Conservation (phyloP, 768 basidiomycete species). For the Suillus subluteus region DNA sequence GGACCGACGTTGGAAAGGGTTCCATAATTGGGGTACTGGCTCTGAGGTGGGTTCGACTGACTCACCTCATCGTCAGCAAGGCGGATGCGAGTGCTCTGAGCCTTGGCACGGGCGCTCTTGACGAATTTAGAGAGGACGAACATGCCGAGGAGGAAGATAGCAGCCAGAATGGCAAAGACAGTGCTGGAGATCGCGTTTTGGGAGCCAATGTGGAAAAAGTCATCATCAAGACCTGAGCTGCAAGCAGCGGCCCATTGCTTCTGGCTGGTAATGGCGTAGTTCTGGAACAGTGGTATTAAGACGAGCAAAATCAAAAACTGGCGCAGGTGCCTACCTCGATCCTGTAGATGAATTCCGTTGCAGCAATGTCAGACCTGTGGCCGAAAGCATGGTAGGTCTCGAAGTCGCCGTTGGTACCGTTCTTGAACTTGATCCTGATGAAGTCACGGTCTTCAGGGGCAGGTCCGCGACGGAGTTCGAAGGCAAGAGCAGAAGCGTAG, state of each 20-base stretch:
- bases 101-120: conserved; percentile 35
- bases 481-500: conserved; percentile 72
- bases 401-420: conserved; percentile 70
- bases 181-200: conserved; percentile 36
- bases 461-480: conserved; percentile 78
- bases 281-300: conserved; percentile 30
- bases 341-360: conserved; percentile 86
- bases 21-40: conserved; percentile 17
- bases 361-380: conserved; percentile 73
- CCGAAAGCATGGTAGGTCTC: conserved; percentile 74
- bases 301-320: not conserved
- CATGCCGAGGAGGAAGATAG: conserved; percentile 38
- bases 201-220: conserved; percentile 35
- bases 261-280: conserved; percentile 48
- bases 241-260: conserved; percentile 49
- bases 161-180: conserved; percentile 38
- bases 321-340: conserved; percentile 56
- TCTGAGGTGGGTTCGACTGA: not conserved
- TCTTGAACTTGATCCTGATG: conserved; percentile 84
- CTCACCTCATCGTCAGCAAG: conserved; percentile 44
- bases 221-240: conserved; percentile 35
- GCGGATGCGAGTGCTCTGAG: conserved; percentile 37
- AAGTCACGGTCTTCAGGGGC: conserved; percentile 81
- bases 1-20: conserved; percentile 13
- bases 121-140: conserved; percentile 39